Evolutionary conservation across 345 rosid genomes (phyloP), one percentile per base, ranked within the genome.

Genomic region (Gossypium longicalyx): DNA sequence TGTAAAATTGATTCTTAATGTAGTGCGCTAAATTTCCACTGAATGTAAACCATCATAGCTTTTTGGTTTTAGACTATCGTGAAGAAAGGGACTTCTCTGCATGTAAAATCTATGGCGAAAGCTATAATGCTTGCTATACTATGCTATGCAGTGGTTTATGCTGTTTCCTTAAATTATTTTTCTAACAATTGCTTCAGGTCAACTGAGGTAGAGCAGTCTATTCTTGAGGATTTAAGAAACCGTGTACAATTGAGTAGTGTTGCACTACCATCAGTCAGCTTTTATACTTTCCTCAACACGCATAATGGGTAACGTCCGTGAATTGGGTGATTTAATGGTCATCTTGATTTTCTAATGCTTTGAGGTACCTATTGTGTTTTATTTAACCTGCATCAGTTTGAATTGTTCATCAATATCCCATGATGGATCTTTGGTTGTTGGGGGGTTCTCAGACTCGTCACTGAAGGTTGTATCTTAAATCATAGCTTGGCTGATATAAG

Each of bases 401-500:
- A 93, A 91, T 75, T 89, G 94, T 80, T 89, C 97, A 60, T 89
- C 98, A 62, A 88, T 95, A 81, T 93, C 98, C 59, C 97, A 91
- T 76, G 98, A 96, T 85, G 99, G 99, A 71, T 91, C 99, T 77
- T 79, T 96, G 88, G 93, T 96, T 76, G 93, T 90, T 76, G 92
- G 92, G 80, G 99, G 99, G 43, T 96, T 93, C 86, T 90, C 99
- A 67, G 98, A 93, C 83, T 96, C 98, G 72, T 93, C 98, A 38
- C 76, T 91, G 76, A 96, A 96, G 97, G 98, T 88, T 61, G 61
- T 76, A 41, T 71, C 15, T 70, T 66, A 27, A 70, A 60, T 69
- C 58, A 52, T 25, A 12, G 9, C 63, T 57, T 63, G n/a, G 25
- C 56, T 38, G 47, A 17, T 19, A 38, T 59, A 38, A 12, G 65